phyloP scores from a whole-genome alignment of 2,329 filamentous ascomycete genomes.

The Blastomyces parvus region DNA sequence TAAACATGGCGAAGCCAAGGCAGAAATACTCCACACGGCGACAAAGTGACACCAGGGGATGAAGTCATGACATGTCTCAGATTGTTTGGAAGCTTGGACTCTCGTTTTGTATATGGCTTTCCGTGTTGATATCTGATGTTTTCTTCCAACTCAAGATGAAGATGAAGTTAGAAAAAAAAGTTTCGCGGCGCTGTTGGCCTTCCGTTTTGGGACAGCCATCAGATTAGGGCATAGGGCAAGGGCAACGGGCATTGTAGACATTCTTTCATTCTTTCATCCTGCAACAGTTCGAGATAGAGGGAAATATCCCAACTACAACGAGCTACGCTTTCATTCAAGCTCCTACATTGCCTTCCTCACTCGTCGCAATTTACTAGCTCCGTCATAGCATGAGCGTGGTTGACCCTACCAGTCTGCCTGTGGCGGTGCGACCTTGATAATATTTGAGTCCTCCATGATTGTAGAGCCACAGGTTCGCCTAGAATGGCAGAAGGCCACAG shows the following conservation, averaged over 20 bases:
- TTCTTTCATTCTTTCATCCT: not conserved
- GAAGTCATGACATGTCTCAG: not conserved
- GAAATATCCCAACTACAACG: not conserved
- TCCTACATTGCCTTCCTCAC: not conserved
- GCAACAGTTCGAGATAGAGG: not conserved
- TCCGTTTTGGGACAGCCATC: not conserved
- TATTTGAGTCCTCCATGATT: not conserved
- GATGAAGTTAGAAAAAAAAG: no score
- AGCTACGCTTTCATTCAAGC: not conserved
- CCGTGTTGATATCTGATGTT: not conserved
- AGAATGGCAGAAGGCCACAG: not conserved
- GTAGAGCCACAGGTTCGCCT: not conserved
- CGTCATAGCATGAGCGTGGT: not conserved
- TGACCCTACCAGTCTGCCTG: not conserved
- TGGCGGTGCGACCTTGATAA: not conserved
- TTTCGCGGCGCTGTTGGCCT: not conserved
- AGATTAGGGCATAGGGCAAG: conserved; percentile 6
- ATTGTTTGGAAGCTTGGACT: not conserved
- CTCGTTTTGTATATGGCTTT: not conserved
- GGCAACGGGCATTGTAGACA: not conserved
- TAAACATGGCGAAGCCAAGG: not conserved
- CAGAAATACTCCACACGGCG: not conserved
- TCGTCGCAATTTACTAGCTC: not conserved
- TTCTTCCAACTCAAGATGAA: not conserved
- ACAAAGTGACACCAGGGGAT: no score